Conservation (phyloP, 345 rosid genomes). For the Populus nigra region DNA sequence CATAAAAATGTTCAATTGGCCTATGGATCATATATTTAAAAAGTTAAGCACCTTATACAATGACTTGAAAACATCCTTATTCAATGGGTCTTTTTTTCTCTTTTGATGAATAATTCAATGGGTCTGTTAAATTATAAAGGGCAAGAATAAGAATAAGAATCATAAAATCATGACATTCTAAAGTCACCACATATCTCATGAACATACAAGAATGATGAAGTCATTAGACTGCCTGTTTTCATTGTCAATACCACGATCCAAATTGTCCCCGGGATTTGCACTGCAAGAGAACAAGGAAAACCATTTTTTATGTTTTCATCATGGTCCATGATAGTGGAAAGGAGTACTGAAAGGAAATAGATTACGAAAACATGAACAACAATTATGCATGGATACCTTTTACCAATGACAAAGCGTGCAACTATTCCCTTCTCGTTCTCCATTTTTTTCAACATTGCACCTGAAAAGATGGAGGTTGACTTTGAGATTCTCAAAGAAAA, state of each 20-base stretch:
- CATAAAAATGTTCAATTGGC: neutral
- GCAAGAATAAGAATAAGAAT: neutral
- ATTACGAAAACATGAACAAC: neutral
- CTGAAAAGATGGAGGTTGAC: conserved; percentile 4
- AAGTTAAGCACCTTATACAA: neutral
- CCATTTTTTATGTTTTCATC: neutral
- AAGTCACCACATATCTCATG: conserved; percentile 1
- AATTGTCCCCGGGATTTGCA: conserved; percentile 56
- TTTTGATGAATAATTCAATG: neutral
- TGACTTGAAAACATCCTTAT: neutral
- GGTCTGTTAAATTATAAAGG: neutral
- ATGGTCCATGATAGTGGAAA: neutral
- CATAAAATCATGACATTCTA: neutral
- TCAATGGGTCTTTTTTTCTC: too few species aligned
- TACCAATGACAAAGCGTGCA: conserved; percentile 31
- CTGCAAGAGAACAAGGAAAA: conserved; percentile 14
- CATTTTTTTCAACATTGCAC: conserved; percentile 22
- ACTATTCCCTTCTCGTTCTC: conserved; percentile 26
- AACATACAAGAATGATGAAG: conserved; percentile 67
- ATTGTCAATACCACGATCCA: conserved; percentile 55
- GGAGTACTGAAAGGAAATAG: neutral
- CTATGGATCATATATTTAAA: neutral
- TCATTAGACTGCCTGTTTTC: conserved; percentile 67
- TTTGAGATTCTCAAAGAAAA: neutral
- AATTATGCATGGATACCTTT: conserved; percentile 14